Base-by-base conservation (phyloP, 169 alveolate genomes). In the Eimeria maxima region DNA sequence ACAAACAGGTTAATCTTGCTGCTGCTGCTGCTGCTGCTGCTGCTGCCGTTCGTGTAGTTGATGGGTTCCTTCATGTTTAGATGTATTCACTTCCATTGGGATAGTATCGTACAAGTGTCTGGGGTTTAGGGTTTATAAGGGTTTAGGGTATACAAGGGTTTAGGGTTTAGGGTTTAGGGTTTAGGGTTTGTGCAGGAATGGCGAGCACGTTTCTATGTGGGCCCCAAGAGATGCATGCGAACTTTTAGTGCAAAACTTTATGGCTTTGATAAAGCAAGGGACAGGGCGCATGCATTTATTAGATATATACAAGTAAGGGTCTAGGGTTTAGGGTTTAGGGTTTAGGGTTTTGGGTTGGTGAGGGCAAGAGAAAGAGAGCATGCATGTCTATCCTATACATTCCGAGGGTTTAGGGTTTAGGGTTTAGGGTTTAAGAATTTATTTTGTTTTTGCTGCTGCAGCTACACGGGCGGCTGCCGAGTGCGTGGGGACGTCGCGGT, bases 271-370 rank as follows among this genome's bases (percentile, higher is more conserved):
- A 50, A 50, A 50, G 57, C 18, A 50, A 11, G 57, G 57, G 11
- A 50, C 18, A 50, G 57, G 57, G 78, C n/a, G n/a, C n/a, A n/a
- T 67, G 6, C 16, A 67, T 6, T 67, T 7, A n/a, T 4, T 20
- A 14, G 7, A 20, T 5, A 11, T 50, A 20, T 73, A 13, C 57
- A 50, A 50, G 11, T 50, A 11, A 7, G 57, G 5, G 5, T 5
- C 57, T 76, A 76, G 87, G 87, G 57, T 76, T 44, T 76, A 44
- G 87, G 84, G 50, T 73, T 73, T 73, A 73, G 50, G 87, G 63
- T 44, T 76, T 76, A 76, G 57, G 57, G 87, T 76, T 76, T 76
- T 16, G 87, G 8, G 33, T 27, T 47, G 42, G 45, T 29, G 7
- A 8, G 69, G 27, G 57, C 97, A 18, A 50, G 50, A 73, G 84